Conservation (phyloP, 1,139 yeast species). For the Schwanniomyces etchellsii region DNA sequence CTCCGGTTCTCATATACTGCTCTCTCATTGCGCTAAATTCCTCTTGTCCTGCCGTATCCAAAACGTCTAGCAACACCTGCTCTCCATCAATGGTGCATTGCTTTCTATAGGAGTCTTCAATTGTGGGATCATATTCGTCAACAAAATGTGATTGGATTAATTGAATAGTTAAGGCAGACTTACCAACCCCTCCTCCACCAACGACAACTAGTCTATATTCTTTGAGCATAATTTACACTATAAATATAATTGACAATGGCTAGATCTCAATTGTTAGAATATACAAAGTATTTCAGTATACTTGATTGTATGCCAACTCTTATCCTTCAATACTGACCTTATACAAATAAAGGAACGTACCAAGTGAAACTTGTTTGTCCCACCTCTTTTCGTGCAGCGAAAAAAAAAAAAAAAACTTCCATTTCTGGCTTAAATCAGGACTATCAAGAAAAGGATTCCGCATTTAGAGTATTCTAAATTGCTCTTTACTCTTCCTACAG, state of each 20-base stretch:
- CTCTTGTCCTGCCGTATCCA: conserved; percentile 98
- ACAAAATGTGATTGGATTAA: conserved; percentile 88
- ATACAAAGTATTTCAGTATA: too few species aligned
- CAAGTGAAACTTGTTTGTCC: too few species aligned
- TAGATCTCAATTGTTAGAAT: too few species aligned
- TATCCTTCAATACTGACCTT: too few species aligned
- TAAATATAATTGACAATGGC: background rate
- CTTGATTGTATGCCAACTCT: too few species aligned
- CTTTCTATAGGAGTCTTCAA: conserved; percentile 71
- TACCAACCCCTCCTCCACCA: conserved; percentile 99
- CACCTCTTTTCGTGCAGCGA: too few species aligned
- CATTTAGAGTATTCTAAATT: too few species aligned
- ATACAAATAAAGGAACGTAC: too few species aligned
- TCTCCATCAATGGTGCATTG: conserved; percentile 49
- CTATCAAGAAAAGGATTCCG: too few species aligned
- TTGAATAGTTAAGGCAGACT: conserved; percentile 90
- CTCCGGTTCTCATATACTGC: conserved; percentile 89
- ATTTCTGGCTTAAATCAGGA: too few species aligned
- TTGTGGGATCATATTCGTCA: conserved; percentile 96
- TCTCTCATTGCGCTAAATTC: conserved; percentile 96
- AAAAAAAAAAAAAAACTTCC: too few species aligned
- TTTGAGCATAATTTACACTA: conserved; percentile 28
- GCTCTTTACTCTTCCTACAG: too few species aligned
- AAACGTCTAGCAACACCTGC: conserved; percentile 58
- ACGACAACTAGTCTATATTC: conserved; percentile 90